A percentile compares a stretch with the other conserved stretches of the same genome.
phyloP scores from a whole-genome alignment of 179 eudicot species.

The Dionaea muscipula region DNA sequence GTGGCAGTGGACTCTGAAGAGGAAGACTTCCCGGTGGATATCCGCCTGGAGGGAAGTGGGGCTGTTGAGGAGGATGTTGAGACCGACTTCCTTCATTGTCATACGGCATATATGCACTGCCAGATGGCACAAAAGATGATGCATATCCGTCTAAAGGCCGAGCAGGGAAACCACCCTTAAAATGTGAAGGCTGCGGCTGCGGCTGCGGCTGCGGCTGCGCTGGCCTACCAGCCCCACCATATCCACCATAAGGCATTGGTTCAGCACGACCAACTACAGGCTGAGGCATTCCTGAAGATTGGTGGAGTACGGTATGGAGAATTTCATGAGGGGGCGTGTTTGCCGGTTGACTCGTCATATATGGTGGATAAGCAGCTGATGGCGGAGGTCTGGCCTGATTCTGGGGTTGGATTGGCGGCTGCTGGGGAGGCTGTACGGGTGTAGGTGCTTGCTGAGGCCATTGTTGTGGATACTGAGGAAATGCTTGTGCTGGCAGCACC shows the following conservation, averaged over 20 bases:
- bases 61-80: slow-evolving; percentile 35
- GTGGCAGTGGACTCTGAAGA: slow-evolving; percentile 33
- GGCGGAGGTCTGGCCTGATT: slow-evolving; percentile 38
- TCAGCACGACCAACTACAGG: slow-evolving; percentile 37
- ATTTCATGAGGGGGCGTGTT: slow-evolving; percentile 42
- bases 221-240: slow-evolving; percentile 49
- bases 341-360: slow-evolving; percentile 44
- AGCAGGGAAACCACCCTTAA: slow-evolving; percentile 38
- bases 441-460: slow-evolving; percentile 65
- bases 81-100: slow-evolving; percentile 43
- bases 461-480: slow-evolving; percentile 62
- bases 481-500: slow-evolving; percentile 29
- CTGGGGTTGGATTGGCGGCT: slow-evolving; percentile 36
- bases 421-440: slow-evolving; percentile 38
- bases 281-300: slow-evolving; percentile 42
- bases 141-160: slow-evolving; percentile 53
- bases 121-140: slow-evolving; percentile 34
- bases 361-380: slow-evolving; percentile 40
- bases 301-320: slow-evolving; percentile 47
- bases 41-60: slow-evolving; percentile 43
- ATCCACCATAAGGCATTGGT: slow-evolving; percentile 49
- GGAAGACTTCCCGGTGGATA: slow-evolving; percentile 41
- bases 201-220: slow-evolving; percentile 26
- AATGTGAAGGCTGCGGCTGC: slow-evolving; percentile 28
- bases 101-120: slow-evolving; percentile 51